Conservation (phyloP, 768 basidiomycete species). For the Suillus subluteus region DNA sequence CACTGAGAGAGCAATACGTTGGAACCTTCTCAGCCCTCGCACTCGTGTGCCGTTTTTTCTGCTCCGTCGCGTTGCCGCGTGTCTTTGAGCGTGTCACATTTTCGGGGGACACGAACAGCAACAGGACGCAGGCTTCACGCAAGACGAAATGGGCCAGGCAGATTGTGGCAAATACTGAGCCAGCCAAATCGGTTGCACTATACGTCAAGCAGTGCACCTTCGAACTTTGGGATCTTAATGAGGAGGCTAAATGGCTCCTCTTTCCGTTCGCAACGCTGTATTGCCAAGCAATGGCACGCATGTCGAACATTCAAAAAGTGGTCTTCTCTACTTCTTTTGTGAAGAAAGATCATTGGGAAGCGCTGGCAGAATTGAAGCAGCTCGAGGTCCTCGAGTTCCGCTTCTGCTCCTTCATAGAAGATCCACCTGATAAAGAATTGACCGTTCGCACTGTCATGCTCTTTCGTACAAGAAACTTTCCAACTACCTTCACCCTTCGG, state of each 20-base stretch:
- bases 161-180: slow-evolving; percentile 28
- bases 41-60: slow-evolving; percentile 48
- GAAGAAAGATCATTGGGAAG: slow-evolving; percentile 19
- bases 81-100: slow-evolving; percentile 40
- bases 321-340: slow-evolving; percentile 17
- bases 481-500: not conserved
- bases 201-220: slow-evolving; percentile 32
- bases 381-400: slow-evolving; percentile 25
- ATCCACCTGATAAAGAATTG: slow-evolving; percentile 1
- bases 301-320: slow-evolving; percentile 24
- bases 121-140: slow-evolving; percentile 6
- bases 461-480: no score
- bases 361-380: slow-evolving; percentile 13
- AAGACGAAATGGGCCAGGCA: slow-evolving; percentile 28
- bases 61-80: slow-evolving; percentile 40
- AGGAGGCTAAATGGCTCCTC: slow-evolving; percentile 6
- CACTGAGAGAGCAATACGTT: slow-evolving; percentile 17
- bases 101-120: slow-evolving; percentile 23
- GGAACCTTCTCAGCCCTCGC: slow-evolving; percentile 32
- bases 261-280: slow-evolving; percentile 7
- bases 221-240: not conserved
- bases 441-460: not conserved
- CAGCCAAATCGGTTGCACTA: slow-evolving; percentile 33
- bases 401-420: not conserved
- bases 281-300: slow-evolving; percentile 16